Evolutionary conservation across 2,329 filamentous ascomycete species (phyloP).

Genomic region (Diatrype stigma): DNA sequence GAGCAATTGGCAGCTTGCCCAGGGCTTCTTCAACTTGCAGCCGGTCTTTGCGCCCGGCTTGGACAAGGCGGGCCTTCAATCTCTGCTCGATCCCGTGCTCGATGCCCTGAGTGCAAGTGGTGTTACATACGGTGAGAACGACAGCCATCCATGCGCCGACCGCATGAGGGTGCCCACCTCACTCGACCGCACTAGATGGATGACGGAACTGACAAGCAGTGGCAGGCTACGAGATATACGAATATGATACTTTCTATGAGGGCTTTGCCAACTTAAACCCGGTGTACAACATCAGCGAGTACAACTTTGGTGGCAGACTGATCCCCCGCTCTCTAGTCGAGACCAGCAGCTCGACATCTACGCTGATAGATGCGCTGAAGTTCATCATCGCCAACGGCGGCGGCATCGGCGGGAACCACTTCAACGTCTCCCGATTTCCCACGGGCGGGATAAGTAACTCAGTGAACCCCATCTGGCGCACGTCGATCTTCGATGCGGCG

Average conservation of each 20-base stretch:
- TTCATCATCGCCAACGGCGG: conserved; percentile 22
- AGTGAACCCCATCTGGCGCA: conserved; percentile 27
- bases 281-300: conserved; percentile 21
- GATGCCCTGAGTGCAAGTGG: background rate
- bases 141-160: background rate
- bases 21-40: background rate
- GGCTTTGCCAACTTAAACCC: conserved; percentile 26
- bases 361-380: conserved; percentile 21
- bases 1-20: background rate
- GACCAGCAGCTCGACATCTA: conserved; percentile 16
- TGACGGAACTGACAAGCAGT: background rate
- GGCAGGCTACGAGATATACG: background rate
- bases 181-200: too few relatives aligned
- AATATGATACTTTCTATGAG: conserved; percentile 15
- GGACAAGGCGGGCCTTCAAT: background rate
- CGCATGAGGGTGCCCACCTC: too few relatives aligned
- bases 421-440: conserved; percentile 15
- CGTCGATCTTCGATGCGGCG: conserved; percentile 18
- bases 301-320: conserved; percentile 27
- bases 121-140: background rate
- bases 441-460: conserved; percentile 19
- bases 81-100: background rate
- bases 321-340: conserved; percentile 24
- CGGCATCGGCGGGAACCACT: conserved; percentile 19
- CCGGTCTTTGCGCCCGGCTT: background rate